Evolutionary conservation across 768 basidiomycete genomes (phyloP), one percentile per base, ranked within the genome.

Genomic region (Lactarius vividus): DNA sequence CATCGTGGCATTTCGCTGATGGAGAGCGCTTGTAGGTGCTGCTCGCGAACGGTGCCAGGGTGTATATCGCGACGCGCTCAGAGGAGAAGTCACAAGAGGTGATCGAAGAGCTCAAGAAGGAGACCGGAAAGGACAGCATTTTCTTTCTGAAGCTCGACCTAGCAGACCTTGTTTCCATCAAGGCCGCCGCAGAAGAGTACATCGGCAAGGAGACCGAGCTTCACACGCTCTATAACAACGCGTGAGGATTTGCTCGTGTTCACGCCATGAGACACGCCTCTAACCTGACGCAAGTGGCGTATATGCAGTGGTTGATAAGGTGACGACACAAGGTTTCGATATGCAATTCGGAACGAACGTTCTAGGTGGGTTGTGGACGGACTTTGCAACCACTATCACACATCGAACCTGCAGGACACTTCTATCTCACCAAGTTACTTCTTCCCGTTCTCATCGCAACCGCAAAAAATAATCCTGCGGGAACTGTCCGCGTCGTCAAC

Each of bases 111-210:
- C 59, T 74, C 40, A 67, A 71, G 55, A 35, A 56, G 10, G 64
- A 61, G 16, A 74, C 73, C 3, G 65, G 61, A 40, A 70, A 70
- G 2, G 61, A 57, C 7, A 39, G 54, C 39, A 28, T 67, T 15
- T 58, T 57, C 57, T 68, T 75, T 68, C 71, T 82, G 16, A 69
- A 71, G 39, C 73, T 81, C 23, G 79, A 83, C 59, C 73, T 81
- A 16, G 74, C 76, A 9, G 69, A 80, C 63, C 68, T 82, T 26
- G 66, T 67, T 44, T 55, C 70, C 5, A 70, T 81, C 54, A 77
- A 77, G 55, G 56, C 68, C 0, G 76, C 79, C 23, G 80, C 77
- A 1, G 72, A 77, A 59, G 73, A 73, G 37, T 81, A 77, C 54
- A 74, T 70, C n/a, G 65, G 74, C 29, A 69, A 70, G 44, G 69